Conservation (phyloP, 2,329 filamentous ascomycete genomes). For the Cryphonectria japonica region DNA sequence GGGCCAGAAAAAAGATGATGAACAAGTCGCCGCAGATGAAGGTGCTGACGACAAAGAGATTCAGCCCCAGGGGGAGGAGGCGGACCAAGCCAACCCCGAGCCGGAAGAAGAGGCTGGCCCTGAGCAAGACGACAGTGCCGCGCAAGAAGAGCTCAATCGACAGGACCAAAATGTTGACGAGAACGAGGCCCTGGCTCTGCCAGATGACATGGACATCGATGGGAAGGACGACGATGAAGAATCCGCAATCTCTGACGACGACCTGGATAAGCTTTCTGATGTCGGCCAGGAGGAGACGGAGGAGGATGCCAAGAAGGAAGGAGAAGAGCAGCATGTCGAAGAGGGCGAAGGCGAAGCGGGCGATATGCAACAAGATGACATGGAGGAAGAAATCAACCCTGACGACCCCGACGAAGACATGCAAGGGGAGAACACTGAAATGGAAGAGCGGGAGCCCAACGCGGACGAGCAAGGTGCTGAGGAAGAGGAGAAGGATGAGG, state of each 20-base stretch:
- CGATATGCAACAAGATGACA: slow-evolving; percentile 61
- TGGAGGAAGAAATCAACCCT: slow-evolving; percentile 57
- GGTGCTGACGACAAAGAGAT: slow-evolving; percentile 50
- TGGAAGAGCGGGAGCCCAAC: slow-evolving; percentile 36
- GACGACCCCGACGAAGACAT: slow-evolving; percentile 26
- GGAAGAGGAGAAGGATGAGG: slow-evolving; percentile 49
- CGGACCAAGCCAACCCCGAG: slow-evolving; percentile 48
- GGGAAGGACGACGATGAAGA: slow-evolving; percentile 35
- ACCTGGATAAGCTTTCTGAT: slow-evolving; percentile 52
- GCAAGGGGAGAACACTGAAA: slow-evolving; percentile 27
- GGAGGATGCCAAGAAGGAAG: slow-evolving; percentile 34
- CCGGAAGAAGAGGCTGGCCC: slow-evolving; percentile 51
- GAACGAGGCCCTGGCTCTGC: slow-evolving; percentile 34
- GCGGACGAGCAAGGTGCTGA: slow-evolving; percentile 39
- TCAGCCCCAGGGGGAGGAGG: slow-evolving; percentile 47
- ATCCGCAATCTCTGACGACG: slow-evolving; percentile 27
- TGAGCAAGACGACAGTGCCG: slow-evolving; percentile 60
- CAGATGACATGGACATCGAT: slow-evolving; percentile 39
- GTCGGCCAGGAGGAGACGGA: slow-evolving; percentile 36
- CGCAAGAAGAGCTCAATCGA: slow-evolving; percentile 59
- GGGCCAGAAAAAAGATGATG: slow-evolving; percentile 67
- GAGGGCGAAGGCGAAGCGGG: slow-evolving; percentile 48
- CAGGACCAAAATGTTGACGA: slow-evolving; percentile 59
- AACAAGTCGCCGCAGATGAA: slow-evolving; percentile 63
- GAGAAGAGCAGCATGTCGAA: slow-evolving; percentile 36